These are phyloP conservation scores for Torulaspora franciscae DNA, from an alignment of 805 yeast species.

Conservation along the genomic window DNA sequence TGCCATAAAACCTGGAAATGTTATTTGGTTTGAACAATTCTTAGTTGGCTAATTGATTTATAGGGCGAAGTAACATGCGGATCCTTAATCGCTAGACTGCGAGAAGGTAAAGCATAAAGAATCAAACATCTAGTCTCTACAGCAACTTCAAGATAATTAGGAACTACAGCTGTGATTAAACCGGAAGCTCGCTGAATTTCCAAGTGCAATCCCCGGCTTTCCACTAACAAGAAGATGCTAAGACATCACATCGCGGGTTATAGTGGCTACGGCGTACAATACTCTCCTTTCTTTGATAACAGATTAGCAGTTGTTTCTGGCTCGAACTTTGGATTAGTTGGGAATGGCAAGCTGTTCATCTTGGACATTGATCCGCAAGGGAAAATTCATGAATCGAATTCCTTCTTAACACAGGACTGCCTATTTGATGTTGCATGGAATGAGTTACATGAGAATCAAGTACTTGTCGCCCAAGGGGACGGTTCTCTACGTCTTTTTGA, in stretches of 20 bases:
- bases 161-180: neutral
- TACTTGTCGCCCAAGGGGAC: conserved; percentile 81
- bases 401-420: conserved; percentile 91
- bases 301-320: conserved; percentile 86
- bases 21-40: neutral
- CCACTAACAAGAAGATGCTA: conserved; percentile 45
- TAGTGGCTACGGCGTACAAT: conserved; percentile 81
- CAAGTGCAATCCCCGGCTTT: neutral
- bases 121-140: too few species aligned
- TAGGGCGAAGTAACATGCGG: neutral
- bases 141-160: neutral
- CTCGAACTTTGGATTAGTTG: conserved; percentile 90
- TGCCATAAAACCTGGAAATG: neutral
- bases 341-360: conserved; percentile 79
- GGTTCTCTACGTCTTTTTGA: conserved; percentile 84
- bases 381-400: conserved; percentile 44
- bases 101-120: too few species aligned
- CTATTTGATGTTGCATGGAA: conserved; percentile 86
- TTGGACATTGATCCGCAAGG: conserved; percentile 69
- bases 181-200: neutral
- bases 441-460: conserved; percentile 83
- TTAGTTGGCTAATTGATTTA: neutral
- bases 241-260: conserved; percentile 70
- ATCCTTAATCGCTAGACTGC: neutral
- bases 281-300: conserved; percentile 89